A percentile compares a stretch with the other conserved stretches of the same genome.
phyloP scores from a whole-genome alignment of 495 filamentous ascomycete species.

The Lophiotrema nucula region DNA sequence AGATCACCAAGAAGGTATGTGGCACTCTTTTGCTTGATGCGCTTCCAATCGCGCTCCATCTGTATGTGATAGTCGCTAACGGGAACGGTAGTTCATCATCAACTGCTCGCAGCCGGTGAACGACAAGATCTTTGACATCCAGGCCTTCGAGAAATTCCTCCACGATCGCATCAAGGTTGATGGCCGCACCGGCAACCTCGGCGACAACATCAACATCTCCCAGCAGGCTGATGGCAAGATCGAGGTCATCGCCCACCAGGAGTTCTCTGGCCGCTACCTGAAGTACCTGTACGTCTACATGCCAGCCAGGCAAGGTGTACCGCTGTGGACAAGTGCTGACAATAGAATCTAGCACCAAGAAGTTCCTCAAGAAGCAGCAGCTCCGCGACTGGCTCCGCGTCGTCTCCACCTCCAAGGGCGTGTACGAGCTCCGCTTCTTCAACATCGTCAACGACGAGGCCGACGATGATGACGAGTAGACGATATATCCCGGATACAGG shows the following conservation, averaged over 20 bases:
- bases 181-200: conserved; percentile 95
- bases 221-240: conserved; percentile 93
- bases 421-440: conserved; percentile 99
- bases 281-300: conserved; percentile 86
- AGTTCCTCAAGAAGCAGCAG: conserved; percentile 99
- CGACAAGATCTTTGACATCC: conserved; percentile 99
- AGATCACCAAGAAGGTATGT: conserved; percentile 67
- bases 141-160: conserved; percentile 99
- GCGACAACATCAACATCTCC: conserved; percentile 86
- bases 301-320: neutral
- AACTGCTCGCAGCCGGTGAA: conserved; percentile 94
- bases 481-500: neutral
- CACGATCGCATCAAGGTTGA: conserved; percentile 99
- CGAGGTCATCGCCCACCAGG: conserved; percentile 94
- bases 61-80: neutral
- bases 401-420: conserved; percentile 92
- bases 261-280: conserved; percentile 97
- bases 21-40: no score
- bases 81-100: conserved; percentile 80
- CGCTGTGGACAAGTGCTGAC: conserved; percentile 10
- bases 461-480: conserved; percentile 97
- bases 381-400: conserved; percentile 99
- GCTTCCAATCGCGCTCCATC: neutral
- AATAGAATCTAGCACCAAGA: conserved; percentile 78
- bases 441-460: conserved; percentile 97